A percentile compares a stretch with the other conserved stretches of the same genome.
Evolutionary conservation across 2,329 filamentous ascomycete genomes (phyloP).

Genomic region (Zopfia rhizophila): DNA sequence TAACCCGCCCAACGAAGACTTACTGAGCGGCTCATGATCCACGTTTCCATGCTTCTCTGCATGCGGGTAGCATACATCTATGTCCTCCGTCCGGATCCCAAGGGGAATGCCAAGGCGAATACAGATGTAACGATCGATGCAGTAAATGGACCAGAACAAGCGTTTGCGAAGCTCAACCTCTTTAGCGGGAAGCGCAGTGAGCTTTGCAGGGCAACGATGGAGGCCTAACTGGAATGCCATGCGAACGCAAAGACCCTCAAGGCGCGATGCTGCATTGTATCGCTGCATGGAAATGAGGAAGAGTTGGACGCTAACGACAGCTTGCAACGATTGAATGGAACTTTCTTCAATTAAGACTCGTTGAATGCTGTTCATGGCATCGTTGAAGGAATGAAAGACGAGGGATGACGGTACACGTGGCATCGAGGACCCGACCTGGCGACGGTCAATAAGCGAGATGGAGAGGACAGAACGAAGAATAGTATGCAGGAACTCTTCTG

Average conservation of each 20-base stretch:
- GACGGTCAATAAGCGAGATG: conserved; percentile 32
- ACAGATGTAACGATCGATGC: conserved; percentile 36
- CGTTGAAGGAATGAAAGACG: conserved; percentile 32
- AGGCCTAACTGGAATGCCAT: conserved; percentile 33
- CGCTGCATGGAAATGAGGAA: conserved; percentile 36
- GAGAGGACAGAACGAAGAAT: conserved; percentile 37
- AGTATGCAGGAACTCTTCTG: conserved; percentile 32
- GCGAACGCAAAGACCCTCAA: conserved; percentile 33
- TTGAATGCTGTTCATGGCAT: conserved; percentile 30
- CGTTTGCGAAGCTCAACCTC: conserved; percentile 34
- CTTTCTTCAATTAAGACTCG: conserved; percentile 32
- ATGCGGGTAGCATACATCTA: conserved; percentile 35
- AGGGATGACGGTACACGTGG: conserved; percentile 23
- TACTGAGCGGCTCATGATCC: too few species aligned
- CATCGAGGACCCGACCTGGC: conserved; percentile 21
- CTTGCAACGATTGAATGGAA: conserved; percentile 35
- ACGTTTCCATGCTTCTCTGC: conserved; percentile 23
- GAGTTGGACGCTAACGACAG: conserved; percentile 34
- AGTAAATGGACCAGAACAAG: conserved; percentile 37
- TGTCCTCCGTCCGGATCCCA: conserved; percentile 31
- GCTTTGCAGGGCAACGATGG: conserved; percentile 27
- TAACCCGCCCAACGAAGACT: too few species aligned
- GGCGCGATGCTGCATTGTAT: conserved; percentile 36
- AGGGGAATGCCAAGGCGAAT: conserved; percentile 35
- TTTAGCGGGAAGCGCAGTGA: conserved; percentile 10